Conservation (phyloP, 768 basidiomycete genomes). For the Obba rivulosa region DNA sequence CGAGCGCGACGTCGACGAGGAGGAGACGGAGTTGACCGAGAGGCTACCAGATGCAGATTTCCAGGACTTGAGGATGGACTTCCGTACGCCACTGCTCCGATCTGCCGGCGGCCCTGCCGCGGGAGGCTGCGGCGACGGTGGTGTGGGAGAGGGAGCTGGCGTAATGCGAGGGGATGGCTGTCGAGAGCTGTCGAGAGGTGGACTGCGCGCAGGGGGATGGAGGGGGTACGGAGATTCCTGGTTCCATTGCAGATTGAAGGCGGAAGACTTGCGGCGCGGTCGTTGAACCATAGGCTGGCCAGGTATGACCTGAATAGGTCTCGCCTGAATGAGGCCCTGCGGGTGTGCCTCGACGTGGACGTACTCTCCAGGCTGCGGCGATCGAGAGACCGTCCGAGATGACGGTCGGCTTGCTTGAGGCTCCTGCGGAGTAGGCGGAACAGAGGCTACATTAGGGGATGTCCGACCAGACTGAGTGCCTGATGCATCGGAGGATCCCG, state of each 20-base stretch:
- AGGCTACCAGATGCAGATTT: constrained; percentile 39
- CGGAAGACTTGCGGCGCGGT: constrained; percentile 32
- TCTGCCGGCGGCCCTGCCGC: constrained; percentile 28
- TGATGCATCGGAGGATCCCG: constrained; percentile 5
- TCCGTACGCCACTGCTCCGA: constrained; percentile 43
- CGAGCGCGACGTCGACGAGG: constrained; percentile 22
- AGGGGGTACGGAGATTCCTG: constrained; percentile 67
- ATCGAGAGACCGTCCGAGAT: constrained; percentile 11
- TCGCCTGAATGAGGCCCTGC: no score
- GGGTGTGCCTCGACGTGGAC: no score
- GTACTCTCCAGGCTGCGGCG: constrained; percentile 9
- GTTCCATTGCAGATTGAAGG: constrained; percentile 57
- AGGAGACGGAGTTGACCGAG: constrained; percentile 13
- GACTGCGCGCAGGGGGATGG: constrained; percentile 24
- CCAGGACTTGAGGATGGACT: constrained; percentile 70
- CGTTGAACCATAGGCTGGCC: constrained; percentile 30
- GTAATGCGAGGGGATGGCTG: constrained; percentile 21
- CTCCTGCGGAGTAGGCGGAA: constrained; percentile 3
- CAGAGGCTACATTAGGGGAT: constrained; percentile 16
- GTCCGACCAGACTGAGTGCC: constrained; percentile 17
- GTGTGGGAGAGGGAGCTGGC: constrained; percentile 12
- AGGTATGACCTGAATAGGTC: not conserved
- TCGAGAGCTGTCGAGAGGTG: constrained; percentile 14
- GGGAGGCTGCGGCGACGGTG: constrained; percentile 11
- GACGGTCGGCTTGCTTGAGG: constrained; percentile 9